Percentiles rank a stretch among this genome's conserved stretches.
Conservation (phyloP, 2,329 filamentous ascomycete species). For the Calonectria hawksworthii region DNA sequence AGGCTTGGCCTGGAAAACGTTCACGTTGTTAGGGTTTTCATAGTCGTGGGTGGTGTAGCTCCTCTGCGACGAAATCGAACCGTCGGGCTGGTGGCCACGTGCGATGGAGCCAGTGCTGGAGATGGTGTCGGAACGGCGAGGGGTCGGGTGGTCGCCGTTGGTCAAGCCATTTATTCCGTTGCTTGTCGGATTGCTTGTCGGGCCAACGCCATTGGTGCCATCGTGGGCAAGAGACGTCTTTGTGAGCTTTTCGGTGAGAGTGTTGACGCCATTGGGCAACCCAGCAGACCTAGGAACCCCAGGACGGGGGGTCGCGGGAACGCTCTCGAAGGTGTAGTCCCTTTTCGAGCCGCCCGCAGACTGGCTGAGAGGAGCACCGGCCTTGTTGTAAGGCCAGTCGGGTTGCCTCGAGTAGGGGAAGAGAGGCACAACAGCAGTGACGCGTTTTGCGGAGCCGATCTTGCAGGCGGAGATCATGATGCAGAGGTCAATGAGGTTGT, state of each 20-base stretch:
- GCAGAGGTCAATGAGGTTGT: slow-evolving; percentile 95
- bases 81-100: slow-evolving; percentile 55
- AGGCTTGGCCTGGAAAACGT: slow-evolving; percentile 81
- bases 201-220: slow-evolving; percentile 41
- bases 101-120: slow-evolving; percentile 52
- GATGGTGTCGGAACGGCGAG: slow-evolving; percentile 53
- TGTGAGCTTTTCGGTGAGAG: slow-evolving; percentile 79
- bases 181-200: slow-evolving; percentile 20
- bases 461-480: slow-evolving; percentile 99
- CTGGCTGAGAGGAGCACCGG: slow-evolving; percentile 87
- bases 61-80: slow-evolving; percentile 58
- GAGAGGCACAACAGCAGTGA: slow-evolving; percentile 93
- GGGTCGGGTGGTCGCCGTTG: slow-evolving; percentile 49
- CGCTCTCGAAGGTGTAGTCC: slow-evolving; percentile 91
- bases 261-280: slow-evolving; percentile 76
- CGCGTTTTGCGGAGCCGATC: slow-evolving; percentile 89
- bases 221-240: slow-evolving; percentile 72
- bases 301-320: slow-evolving; percentile 86
- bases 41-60: slow-evolving; percentile 76
- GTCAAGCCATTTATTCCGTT: slow-evolving; percentile 31
- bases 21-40: slow-evolving; percentile 69
- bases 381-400: slow-evolving; percentile 97
- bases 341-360: slow-evolving; percentile 62
- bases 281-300: slow-evolving; percentile 76
- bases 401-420: slow-evolving; percentile 98